Evolutionary conservation across 768 basidiomycete species (phyloP), one percentile per base, ranked within the genome.

Genomic region (Astraeus odoratus): DNA sequence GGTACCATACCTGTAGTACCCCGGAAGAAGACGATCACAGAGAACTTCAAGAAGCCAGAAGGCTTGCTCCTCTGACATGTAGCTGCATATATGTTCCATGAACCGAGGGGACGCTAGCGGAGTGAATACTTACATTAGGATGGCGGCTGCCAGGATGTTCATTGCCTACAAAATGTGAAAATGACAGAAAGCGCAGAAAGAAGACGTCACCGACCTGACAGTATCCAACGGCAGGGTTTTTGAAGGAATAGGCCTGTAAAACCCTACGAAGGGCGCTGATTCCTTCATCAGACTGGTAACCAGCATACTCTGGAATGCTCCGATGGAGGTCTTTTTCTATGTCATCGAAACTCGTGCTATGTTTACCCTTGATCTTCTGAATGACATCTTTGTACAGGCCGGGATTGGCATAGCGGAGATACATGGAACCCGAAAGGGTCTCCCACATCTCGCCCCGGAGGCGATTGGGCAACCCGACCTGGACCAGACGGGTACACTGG

Each of bases 371-470:
- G 61, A 92, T 81, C 42, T 89, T 80, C 43, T 79, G 74, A 4
- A 97, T 66, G 13, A 98, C 72, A 7, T 72, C 70, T 10, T 79
- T 73, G 60, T 96, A 99, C 43, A 77, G 75, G 8, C 92, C 89
- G 1, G 89, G 92, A 51, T 93, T 84, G 36, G 80, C 72, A 57
- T 84, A 92, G 10, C 96, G 90, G 15, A 96, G 79, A 64, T 82
- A 95, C 43, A 97, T 70, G 4, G 94, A 95, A 0, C 96, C 96
- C 4, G 93, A 95, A 10, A 97, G 75, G 0, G 90, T 86, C 66
- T 99, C 96, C 96, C 96, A 99, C 70, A 98, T 85, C 63, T 98
- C 96, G 12, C 96, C 96, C 19, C 96, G 80, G 8, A 99, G 73
- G 15, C 92, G 75, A 55, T 94, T 96, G 2, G 96, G 96, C 3